These are phyloP conservation scores for Colletotrichum sp. DNA, from an alignment of 2,329 filamentous ascomycete genomes.

Conservation along the genomic window DNA sequence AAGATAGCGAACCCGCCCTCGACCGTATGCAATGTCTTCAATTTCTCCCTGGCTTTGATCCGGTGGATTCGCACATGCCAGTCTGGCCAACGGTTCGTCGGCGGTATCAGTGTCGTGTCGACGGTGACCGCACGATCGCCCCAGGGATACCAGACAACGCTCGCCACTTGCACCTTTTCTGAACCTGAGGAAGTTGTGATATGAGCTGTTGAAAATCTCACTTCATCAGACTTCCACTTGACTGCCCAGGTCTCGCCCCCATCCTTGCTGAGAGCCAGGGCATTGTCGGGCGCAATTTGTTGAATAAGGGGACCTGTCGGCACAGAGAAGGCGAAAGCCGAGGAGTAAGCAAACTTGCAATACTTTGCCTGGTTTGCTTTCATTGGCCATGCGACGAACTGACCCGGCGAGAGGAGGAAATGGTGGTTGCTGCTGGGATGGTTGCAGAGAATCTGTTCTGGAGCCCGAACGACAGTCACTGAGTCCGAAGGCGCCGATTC, in stretches of 20 bases:
- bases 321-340: constrained; percentile 49
- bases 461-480: constrained; percentile 20
- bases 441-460: constrained; percentile 51
- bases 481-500: not conserved
- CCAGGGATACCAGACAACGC: constrained; percentile 29
- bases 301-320: constrained; percentile 38
- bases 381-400: constrained; percentile 41
- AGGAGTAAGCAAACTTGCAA: constrained; percentile 54
- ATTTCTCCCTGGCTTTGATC: not conserved
- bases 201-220: constrained; percentile 4
- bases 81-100: constrained; percentile 35
- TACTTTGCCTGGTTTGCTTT: constrained; percentile 50
- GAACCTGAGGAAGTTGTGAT: not conserved
- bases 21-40: constrained; percentile 10
- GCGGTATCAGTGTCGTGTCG: constrained; percentile 32
- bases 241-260: constrained; percentile 33
- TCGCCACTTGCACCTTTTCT: not conserved
- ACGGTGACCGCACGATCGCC: constrained; percentile 28
- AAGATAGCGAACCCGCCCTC: constrained; percentile 29
- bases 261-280: constrained; percentile 33
- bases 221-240: constrained; percentile 31
- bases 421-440: constrained; percentile 38
- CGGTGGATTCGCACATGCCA: constrained; percentile 35
- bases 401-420: constrained; percentile 45
- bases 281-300: constrained; percentile 39